Evolutionary conservation across 106 monocot species (phyloP).

Genomic region (Gastrodia elata): DNA sequence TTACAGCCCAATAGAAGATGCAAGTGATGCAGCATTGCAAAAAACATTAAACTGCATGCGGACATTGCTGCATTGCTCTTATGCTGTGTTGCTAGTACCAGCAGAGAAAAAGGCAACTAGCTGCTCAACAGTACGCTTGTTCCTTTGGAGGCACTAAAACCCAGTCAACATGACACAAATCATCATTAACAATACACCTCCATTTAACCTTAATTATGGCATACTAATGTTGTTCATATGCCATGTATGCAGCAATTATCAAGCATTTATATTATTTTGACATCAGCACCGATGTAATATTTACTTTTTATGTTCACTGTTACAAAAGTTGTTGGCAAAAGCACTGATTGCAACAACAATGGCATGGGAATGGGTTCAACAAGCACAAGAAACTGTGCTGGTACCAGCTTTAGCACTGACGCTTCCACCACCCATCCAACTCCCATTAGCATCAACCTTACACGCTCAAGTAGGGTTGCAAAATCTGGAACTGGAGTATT

Average conservation of each 20-base stretch:
- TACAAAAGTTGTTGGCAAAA: slow-evolving; percentile 32
- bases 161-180: slow-evolving; percentile 46
- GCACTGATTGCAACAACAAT: slow-evolving; percentile 5
- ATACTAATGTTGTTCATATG: not conserved
- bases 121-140: slow-evolving; percentile 27
- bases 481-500: slow-evolving; percentile 10
- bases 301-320: not conserved
- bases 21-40: slow-evolving; percentile 30
- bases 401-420: slow-evolving; percentile 4
- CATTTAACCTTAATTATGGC: not conserved
- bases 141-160: slow-evolving; percentile 41
- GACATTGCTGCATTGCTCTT: slow-evolving; percentile 62
- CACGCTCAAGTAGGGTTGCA: slow-evolving; percentile 3
- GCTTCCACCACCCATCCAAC: slow-evolving; percentile 4
- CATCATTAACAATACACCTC: not conserved
- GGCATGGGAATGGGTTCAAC: not conserved
- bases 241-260: not conserved
- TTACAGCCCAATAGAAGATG: slow-evolving; percentile 36
- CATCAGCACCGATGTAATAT: too few species aligned
- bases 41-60: slow-evolving; percentile 67
- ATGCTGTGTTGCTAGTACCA: slow-evolving; percentile 81
- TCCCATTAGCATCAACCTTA: slow-evolving; percentile 11
- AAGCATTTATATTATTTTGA: not conserved
- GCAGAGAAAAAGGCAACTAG: slow-evolving; percentile 60
- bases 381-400: not conserved